These are phyloP conservation scores for Saccharomycopsis fodiens DNA, from an alignment of 805 yeast species.

Conservation along the genomic window DNA sequence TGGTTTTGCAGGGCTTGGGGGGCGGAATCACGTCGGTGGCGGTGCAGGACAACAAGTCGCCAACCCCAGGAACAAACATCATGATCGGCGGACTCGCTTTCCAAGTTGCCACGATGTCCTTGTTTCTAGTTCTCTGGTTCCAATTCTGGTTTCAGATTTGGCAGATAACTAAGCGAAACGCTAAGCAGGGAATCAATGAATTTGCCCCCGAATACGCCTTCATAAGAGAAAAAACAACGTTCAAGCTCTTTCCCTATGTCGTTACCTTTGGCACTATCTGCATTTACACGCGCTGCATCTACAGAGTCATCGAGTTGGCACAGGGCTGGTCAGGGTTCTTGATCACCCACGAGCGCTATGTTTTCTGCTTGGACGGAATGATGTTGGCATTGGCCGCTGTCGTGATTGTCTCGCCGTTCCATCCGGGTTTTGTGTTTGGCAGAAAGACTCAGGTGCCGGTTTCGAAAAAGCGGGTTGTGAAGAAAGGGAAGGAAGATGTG, in stretches of 20 bases:
- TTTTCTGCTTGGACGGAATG: slow-evolving; percentile 53
- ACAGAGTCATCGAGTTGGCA: slow-evolving; percentile 63
- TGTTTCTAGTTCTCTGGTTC: slow-evolving; percentile 46
- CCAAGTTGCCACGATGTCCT: slow-evolving; percentile 63
- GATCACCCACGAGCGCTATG: slow-evolving; percentile 51
- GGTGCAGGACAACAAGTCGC: slow-evolving; percentile 13
- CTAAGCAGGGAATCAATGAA: slow-evolving; percentile 12
- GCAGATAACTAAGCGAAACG: neutral
- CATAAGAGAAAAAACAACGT: slow-evolving; percentile 31
- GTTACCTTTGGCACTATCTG: slow-evolving; percentile 42
- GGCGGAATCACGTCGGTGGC: slow-evolving; percentile 59
- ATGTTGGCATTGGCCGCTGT: slow-evolving; percentile 47
- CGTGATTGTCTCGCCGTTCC: slow-evolving; percentile 38
- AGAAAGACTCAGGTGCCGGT: slow-evolving; percentile 24
- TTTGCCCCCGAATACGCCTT: slow-evolving; percentile 32
- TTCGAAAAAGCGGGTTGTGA: too few relatives aligned
- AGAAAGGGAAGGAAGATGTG: too few relatives aligned
- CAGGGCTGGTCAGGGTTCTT: slow-evolving; percentile 68
- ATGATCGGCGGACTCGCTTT: slow-evolving; percentile 75
- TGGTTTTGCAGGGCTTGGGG: slow-evolving; percentile 65
- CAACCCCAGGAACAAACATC: slow-evolving; percentile 44
- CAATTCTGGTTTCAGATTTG: slow-evolving; percentile 39
- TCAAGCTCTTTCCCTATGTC: slow-evolving; percentile 38
- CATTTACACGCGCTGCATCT: slow-evolving; percentile 60
- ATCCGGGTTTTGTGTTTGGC: slow-evolving; percentile 59